Evolutionary conservation across 2,329 filamentous ascomycete genomes (phyloP), one percentile per base, ranked within the genome.

Genomic region (Aureobasidium musti): DNA sequence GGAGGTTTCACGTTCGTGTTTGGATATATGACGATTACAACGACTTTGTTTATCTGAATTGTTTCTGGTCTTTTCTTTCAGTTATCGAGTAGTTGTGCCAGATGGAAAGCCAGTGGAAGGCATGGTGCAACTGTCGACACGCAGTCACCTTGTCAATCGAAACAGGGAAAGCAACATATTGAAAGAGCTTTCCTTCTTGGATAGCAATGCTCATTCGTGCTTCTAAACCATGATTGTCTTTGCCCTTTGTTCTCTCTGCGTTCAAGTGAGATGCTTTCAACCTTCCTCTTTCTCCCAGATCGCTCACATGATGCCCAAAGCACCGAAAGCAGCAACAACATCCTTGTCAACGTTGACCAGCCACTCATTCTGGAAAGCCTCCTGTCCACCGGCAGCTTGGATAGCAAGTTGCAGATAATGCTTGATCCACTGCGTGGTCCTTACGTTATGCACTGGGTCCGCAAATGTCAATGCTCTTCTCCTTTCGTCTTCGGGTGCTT

Each of bases 311-410:
- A 78, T 73, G 5, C 75, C 73, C 60, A 77, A 64, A 41, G 65
- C 67, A 28, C 82, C 78, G 74, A 92, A 94, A n/a, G 82, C 85
- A 13, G 80, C 80, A 68, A 94, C 72, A 19, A 93, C 84, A 67
- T 92, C 87, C 71, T 82, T 83, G 75, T 95, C 91, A 30, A 95
- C 89, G 69, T 92, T 90, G n/a, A 82, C 82, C 17, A 87, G 77
- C 86, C 88, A 93, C 60, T 88, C 82, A 65, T 85, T 82, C 74
- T 88, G 83, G 75, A 95, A 94, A 3, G 74, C 78, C 59, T 84
- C 81, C 71, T 89, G 84, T 0, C 90, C 90, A 1, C 91, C 91
- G 1, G 35, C 61, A 4, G 81, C 79, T 60, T 80, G 79, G 23
- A 92, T 84, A 5, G 88, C 78, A 17, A 82, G 80, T 66, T 85